phyloP scores from a whole-genome alignment of 73 alveolate genomes.

The Paramecium biaurelia region DNA sequence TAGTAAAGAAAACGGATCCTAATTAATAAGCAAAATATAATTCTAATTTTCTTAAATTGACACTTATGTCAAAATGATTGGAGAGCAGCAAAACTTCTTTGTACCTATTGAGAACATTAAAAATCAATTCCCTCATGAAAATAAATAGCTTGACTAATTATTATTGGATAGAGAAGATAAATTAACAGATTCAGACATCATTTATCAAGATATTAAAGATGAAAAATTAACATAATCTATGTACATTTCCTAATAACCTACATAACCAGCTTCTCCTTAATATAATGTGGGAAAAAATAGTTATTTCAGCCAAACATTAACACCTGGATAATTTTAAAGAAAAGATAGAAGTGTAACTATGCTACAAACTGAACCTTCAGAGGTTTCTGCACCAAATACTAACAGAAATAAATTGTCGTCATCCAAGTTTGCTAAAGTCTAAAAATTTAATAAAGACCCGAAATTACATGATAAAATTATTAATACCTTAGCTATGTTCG shows the following conservation, averaged over 20 bases:
- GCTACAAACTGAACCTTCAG: neutral
- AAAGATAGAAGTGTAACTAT: neutral
- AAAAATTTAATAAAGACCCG: neutral
- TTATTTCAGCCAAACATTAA: neutral
- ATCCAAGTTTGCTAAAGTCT: neutral
- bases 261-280: slow-evolving; percentile 5
- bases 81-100: neutral
- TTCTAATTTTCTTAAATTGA: neutral
- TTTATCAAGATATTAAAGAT: neutral
- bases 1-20: neutral
- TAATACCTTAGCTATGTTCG: neutral
- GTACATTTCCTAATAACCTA: slow-evolving; percentile 4
- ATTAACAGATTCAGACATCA: neutral
- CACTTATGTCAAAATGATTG: neutral
- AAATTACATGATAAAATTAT: neutral
- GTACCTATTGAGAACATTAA: neutral
- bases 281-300: neutral
- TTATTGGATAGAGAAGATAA: neutral
- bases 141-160: neutral
- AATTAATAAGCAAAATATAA: neutral
- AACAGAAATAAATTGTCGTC: neutral
- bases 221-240: neutral
- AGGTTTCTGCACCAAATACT: neutral
- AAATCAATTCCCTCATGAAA: neutral
- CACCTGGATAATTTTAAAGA: neutral